These are phyloP conservation scores for Lagerstroemia speciosa DNA, from an alignment of 345 rosid genomes.

Conservation along the genomic window DNA sequence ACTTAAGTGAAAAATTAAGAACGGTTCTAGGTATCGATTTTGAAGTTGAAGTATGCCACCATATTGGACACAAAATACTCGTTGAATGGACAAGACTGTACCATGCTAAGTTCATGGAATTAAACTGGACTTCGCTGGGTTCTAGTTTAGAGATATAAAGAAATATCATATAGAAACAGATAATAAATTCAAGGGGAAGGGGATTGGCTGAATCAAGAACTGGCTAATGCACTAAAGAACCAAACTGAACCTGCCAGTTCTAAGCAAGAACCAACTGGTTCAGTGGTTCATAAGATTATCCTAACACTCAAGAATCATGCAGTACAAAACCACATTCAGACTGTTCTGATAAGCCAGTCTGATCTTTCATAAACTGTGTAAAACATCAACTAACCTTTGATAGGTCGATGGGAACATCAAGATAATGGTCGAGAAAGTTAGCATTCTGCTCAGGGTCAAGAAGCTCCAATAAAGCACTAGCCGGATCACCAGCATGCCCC, in stretches of 20 bases:
- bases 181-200: no score
- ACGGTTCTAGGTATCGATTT: not conserved
- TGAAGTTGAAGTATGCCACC: no score
- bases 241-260: not conserved
- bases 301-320: not conserved
- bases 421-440: slow-evolving; percentile 96
- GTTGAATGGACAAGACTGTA: no score
- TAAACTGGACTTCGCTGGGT: no score
- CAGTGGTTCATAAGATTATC: not conserved
- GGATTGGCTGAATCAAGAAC: not conserved
- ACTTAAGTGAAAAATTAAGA: not conserved
- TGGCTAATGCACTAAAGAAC: not conserved
- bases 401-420: slow-evolving; percentile 88
- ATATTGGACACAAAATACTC: not conserved
- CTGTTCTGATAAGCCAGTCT: not conserved
- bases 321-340: not conserved
- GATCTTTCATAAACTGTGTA: not conserved
- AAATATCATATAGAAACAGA: no score
- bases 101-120: no score
- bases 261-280: not conserved
- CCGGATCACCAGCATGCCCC: slow-evolving; percentile 98
- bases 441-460: slow-evolving; percentile 99
- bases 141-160: no score
- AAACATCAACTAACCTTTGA: slow-evolving; percentile 56
- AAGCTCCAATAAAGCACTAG: slow-evolving; percentile 96